phyloP scores from a whole-genome alignment of 176 grass and related monocot genomes.

The Urochloa ruziziensis region DNA sequence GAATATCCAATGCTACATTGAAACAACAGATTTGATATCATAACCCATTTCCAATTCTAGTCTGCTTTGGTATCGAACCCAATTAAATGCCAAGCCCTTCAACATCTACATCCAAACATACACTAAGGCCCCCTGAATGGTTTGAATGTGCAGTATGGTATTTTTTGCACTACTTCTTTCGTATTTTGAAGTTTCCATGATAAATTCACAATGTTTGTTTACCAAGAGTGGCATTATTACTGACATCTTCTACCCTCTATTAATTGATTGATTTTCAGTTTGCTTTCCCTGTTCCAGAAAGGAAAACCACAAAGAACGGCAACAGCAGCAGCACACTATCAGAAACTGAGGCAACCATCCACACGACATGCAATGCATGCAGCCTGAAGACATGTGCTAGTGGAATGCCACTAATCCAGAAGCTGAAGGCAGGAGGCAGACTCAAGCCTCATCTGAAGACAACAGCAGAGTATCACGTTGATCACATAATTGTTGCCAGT shows the following conservation, averaged over 20 bases:
- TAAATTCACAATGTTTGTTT: neutral
- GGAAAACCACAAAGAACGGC: neutral
- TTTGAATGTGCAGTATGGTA: neutral
- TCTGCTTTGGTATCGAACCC: no score
- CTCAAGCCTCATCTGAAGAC: neutral
- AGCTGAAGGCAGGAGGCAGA: neutral
- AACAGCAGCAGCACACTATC: neutral
- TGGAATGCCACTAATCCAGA: neutral
- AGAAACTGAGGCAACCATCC: neutral
- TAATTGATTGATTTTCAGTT: neutral
- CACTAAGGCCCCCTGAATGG: no score
- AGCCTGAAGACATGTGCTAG: neutral
- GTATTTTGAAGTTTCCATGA: neutral
- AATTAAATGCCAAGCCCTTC: no score
- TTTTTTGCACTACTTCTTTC: neutral
- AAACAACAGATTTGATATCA: no score
- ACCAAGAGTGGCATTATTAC: neutral
- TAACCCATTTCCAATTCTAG: no score
- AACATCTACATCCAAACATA: no score
- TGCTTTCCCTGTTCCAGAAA: neutral
- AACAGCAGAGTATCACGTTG: neutral
- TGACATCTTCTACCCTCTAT: neutral
- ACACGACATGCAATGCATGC: neutral
- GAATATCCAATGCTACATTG: no score
- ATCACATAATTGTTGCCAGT: neutral